A percentile compares a stretch with the other conserved stretches of the same genome.
Evolutionary conservation across 2,329 filamentous ascomycete genomes (phyloP).

Genomic region (Nigrospora sphaerica): DNA sequence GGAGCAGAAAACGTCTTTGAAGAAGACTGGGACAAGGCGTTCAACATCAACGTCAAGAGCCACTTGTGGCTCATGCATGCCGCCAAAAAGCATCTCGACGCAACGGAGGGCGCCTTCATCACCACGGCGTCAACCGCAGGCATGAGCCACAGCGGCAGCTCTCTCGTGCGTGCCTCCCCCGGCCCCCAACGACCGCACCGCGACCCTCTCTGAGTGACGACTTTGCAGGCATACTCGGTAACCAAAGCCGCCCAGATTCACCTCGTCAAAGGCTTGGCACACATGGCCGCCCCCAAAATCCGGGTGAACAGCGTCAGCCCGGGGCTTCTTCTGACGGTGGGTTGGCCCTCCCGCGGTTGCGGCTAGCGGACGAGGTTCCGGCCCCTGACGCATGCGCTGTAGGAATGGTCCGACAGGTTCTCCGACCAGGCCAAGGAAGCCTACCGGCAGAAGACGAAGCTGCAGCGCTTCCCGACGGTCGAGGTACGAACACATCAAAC

Average conservation of each 20-base stretch:
- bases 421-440: constrained; percentile 46
- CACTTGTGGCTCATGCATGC: constrained; percentile 55
- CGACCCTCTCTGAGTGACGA: not conserved
- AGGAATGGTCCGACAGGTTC: constrained; percentile 59
- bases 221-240: constrained; percentile 59
- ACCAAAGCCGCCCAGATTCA: constrained; percentile 69
- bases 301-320: constrained; percentile 54
- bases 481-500: constrained; percentile 28
- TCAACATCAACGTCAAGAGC: constrained; percentile 55
- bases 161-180: constrained; percentile 32
- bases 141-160: constrained; percentile 55
- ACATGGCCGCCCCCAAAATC: constrained; percentile 45
- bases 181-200: too few species aligned
- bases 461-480: constrained; percentile 52
- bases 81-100: constrained; percentile 44
- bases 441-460: constrained; percentile 45
- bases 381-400: constrained; percentile 9
- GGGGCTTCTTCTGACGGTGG: constrained; percentile 41
- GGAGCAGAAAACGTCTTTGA: constrained; percentile 41
- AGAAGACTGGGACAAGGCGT: constrained; percentile 52
- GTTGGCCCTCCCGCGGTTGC: constrained; percentile 1
- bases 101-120: constrained; percentile 53
- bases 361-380: not conserved
- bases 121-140: constrained; percentile 59
- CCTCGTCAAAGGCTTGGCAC: constrained; percentile 45